Evolutionary conservation across 371 early-diverging fungal genomes (phyloP).

Genomic region (Actinomucor elegans): DNA sequence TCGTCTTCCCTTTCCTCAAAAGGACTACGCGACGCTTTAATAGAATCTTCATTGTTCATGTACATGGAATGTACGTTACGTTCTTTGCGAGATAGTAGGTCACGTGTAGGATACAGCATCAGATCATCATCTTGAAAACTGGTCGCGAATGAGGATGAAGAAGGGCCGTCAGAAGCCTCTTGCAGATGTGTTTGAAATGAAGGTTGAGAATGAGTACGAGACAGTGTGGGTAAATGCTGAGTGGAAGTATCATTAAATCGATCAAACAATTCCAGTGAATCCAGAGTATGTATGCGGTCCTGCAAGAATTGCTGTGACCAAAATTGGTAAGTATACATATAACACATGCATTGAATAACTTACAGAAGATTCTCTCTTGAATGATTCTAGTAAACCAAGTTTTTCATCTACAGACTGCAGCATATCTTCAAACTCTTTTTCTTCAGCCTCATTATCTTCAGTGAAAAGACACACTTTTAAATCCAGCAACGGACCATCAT

Average conservation of each 20-base stretch:
- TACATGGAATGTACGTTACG: constrained; percentile 10
- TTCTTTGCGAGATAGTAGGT: background rate
- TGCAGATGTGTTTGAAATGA: background rate
- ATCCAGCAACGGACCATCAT: constrained; percentile 28
- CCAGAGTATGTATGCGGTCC: constrained; percentile 9
- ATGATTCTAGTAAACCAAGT: constrained; percentile 1
- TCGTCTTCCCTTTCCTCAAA: constrained; percentile 13
- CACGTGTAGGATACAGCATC: background rate
- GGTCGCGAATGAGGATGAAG: background rate
- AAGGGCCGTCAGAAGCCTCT: background rate
- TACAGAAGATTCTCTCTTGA: constrained; percentile 6
- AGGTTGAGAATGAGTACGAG: constrained; percentile 3
- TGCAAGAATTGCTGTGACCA: constrained; percentile 9
- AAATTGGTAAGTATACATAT: background rate
- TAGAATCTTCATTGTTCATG: background rate
- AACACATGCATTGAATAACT: background rate
- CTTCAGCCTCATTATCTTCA: constrained; percentile 3
- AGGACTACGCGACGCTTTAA: background rate
- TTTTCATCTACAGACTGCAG: background rate
- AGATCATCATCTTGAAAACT: too few species aligned
- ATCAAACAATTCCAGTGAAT: constrained; percentile 11
- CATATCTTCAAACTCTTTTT: constrained; percentile 4
- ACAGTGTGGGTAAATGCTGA: background rate
- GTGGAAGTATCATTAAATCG: too few species aligned
- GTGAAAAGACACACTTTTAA: constrained; percentile 38